Percentiles rank a stretch among this genome's conserved stretches.
Conservation (phyloP, 345 rosid species). For the Heritiera fomes region DNA sequence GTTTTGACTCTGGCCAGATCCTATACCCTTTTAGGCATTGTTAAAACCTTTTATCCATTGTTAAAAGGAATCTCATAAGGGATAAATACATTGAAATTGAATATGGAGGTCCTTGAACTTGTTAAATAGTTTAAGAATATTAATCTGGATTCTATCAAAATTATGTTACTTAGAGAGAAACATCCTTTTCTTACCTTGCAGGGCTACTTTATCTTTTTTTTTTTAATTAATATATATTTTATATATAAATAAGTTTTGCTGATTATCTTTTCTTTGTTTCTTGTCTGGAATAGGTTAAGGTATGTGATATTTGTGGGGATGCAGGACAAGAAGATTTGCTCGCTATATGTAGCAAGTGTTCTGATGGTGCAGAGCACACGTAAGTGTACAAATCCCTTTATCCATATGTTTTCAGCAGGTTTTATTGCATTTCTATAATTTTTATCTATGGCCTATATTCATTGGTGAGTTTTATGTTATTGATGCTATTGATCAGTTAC, state of each 20-base stretch:
- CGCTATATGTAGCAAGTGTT: conserved; percentile 87
- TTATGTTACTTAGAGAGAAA: neutral
- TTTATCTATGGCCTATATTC: conserved; percentile 5
- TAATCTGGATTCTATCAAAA: neutral
- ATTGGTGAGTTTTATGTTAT: conserved; percentile 14
- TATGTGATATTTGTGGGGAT: conserved; percentile 99
- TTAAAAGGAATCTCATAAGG: conserved; percentile 1
- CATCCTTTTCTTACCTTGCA: neutral
- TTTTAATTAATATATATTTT: neutral
- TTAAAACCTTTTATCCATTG: too few relatives aligned
- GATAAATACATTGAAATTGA: neutral
- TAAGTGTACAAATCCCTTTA: conserved; percentile 43
- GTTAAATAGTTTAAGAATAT: conserved; percentile 8
- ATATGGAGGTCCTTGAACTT: neutral
- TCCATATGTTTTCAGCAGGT: conserved; percentile 8
- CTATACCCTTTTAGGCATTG: neutral
- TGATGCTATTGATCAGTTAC: conserved; percentile 57
- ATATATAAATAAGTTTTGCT: neutral
- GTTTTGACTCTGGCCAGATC: conserved; percentile 2
- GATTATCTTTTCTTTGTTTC: conserved; percentile 19
- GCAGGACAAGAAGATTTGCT: conserved; percentile 97
- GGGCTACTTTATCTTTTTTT: neutral
- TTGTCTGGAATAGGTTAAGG: conserved; percentile 78
- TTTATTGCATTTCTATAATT: conserved; percentile 7
- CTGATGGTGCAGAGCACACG: conserved; percentile 99